Evolutionary conservation across 2,329 filamentous ascomycete species (phyloP), one percentile per base, ranked within the genome.

Genomic region (Metarhizium anisopliae): DNA sequence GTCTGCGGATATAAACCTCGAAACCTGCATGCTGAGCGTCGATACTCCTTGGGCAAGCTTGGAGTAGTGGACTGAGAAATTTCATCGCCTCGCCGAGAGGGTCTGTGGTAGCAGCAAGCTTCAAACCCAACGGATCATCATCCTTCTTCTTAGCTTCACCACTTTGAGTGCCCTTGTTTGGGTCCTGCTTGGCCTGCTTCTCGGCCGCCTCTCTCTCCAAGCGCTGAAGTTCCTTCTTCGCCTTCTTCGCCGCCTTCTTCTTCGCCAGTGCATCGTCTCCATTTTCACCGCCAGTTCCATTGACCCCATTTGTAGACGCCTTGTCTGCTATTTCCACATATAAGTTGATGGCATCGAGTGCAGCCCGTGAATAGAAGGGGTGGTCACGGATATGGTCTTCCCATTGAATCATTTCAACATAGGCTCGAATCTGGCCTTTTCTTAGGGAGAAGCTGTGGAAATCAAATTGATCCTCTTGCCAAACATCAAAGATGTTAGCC

Each of bases 391-490:
- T 74, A 59, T 85, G 84, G 67, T 99, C 92, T 69, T 97, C 93
- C 95, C 94, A 99, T 63, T 88, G 84, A 50, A 99, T 80, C 90
- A 99, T 96, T 64, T 96, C 92, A 45, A 99, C 78, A 68, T 99
- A 99, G 1, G 94, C 89, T 56, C 93, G 81, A 58, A 97, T 90
- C 77, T 96, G 93, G 14, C 95, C 95, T 72, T 97, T 99, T 20
- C 94, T 81, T n/a, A 99, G 77, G 20, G 91, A 96, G 72, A 99
- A 99, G 69, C 85, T 90, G 77, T 99, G 95, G 77, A 99, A 99
- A 70, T 99, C 94, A 65, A 97, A 96, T 67, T 99, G 94, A 64
- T 99, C 94, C 69, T 99, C 95, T 68, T 95, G 88, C 94, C 94
- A 99, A 20, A 90, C 85, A 62, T 97, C 93, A 66, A 99, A 99